phyloP scores from a whole-genome alignment of 495 filamentous ascomycete species.

The Cercophora sp. region DNA sequence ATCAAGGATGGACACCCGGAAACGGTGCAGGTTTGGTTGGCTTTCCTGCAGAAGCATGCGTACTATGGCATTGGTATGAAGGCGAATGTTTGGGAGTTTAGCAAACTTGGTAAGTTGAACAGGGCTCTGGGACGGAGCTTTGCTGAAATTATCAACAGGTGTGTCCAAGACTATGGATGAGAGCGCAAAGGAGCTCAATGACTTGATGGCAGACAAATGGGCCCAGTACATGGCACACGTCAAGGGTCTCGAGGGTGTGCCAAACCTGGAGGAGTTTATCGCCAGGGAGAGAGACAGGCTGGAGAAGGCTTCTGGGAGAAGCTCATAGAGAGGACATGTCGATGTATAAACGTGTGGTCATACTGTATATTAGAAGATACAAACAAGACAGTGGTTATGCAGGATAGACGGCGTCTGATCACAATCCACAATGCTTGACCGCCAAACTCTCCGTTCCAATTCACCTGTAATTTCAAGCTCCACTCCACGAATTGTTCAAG shows the following conservation, averaged over 20 bases:
- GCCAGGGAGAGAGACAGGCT: constrained; percentile 48
- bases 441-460: no score
- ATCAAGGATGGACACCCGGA: constrained; percentile 91
- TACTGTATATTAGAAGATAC: constrained; percentile 7
- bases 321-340: constrained; percentile 21
- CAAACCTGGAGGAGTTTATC: constrained; percentile 54
- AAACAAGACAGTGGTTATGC: no score
- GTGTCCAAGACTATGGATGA: constrained; percentile 64
- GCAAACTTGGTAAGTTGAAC: constrained; percentile 56
- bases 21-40: constrained; percentile 83
- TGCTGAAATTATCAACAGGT: constrained; percentile 40
- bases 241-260: constrained; percentile 45
- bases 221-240: constrained; percentile 55
- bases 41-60: constrained; percentile 81
- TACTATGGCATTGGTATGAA: constrained; percentile 98
- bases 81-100: constrained; percentile 90
- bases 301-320: constrained; percentile 27
- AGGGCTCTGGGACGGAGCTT: background rate
- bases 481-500: no score
- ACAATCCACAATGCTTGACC: no score
- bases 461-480: no score
- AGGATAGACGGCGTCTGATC: no score
- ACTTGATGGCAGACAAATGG: constrained; percentile 59
- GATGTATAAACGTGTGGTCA: constrained; percentile 8
- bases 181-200: constrained; percentile 51